Conservation (phyloP, 129 eudicot species). For the Deinandra increscens region DNA sequence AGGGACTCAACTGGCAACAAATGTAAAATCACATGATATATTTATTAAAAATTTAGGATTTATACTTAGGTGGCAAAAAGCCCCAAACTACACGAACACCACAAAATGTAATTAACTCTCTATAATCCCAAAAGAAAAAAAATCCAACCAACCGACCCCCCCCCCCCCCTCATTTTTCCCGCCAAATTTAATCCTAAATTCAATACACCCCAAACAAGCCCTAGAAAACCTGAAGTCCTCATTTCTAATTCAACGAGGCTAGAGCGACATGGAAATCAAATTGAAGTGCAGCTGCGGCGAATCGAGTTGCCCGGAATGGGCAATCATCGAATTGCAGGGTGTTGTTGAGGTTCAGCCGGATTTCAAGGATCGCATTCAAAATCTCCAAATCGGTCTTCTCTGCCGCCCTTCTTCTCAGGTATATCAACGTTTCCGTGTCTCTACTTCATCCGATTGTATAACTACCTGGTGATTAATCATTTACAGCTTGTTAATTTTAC, state of each 20-base stretch:
- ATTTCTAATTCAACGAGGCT: background rate
- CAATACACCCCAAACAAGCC: background rate
- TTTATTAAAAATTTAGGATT: too few relatives aligned
- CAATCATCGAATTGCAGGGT: slow-evolving; percentile 84
- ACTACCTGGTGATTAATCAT: background rate
- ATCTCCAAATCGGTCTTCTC: slow-evolving; percentile 73
- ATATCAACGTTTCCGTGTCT: background rate
- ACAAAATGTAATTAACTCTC: too few relatives aligned
- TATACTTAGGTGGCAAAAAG: too few relatives aligned
- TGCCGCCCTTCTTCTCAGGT: slow-evolving; percentile 98
- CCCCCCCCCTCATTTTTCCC: slow-evolving; percentile 9
- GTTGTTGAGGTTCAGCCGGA: slow-evolving; percentile 77
- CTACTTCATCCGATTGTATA: background rate
- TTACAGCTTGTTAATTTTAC: slow-evolving; percentile 7
- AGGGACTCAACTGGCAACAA: too few relatives aligned
- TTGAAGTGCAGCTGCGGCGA: slow-evolving; percentile 87
- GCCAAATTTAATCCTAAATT: slow-evolving; percentile 32
- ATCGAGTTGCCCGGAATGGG: slow-evolving; percentile 87
- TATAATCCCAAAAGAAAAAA: too few relatives aligned
- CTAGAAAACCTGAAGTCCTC: slow-evolving; percentile 18
- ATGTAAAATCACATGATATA: too few relatives aligned
- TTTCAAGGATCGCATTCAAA: slow-evolving; percentile 48
- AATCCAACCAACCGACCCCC: too few relatives aligned
- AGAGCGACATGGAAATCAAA: slow-evolving; percentile 50
- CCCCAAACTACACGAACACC: too few relatives aligned